Evolutionary conservation across 257 asterid genomes (phyloP).

Genomic region (Gynochthodes officinalis): DNA sequence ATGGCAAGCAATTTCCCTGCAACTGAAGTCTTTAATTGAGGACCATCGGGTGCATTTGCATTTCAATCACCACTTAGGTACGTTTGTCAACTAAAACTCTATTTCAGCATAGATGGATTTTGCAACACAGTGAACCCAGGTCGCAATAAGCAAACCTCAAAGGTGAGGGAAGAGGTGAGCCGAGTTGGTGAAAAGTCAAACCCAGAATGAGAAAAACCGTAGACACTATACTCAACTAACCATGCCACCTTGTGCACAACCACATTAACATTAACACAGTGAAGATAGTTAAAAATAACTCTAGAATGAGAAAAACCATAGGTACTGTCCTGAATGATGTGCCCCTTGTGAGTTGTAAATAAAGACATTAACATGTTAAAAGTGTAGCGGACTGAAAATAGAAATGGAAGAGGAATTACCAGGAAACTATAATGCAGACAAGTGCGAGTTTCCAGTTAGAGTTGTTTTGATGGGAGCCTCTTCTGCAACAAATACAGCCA

Average conservation of each 20-base stretch:
- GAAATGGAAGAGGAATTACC: conserved; percentile 40
- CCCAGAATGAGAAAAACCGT: not conserved
- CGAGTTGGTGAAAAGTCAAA: not conserved
- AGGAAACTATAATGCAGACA: conserved; percentile 71
- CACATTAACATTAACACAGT: too few species aligned
- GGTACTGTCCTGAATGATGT: too few species aligned
- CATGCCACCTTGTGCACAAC: too few species aligned
- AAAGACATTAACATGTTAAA: too few species aligned
- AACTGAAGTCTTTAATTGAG: not conserved
- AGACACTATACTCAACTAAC: not conserved
- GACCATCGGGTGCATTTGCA: not conserved
- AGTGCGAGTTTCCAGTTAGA: conserved; percentile 74
- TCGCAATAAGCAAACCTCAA: not conserved
- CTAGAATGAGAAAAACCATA: too few species aligned
- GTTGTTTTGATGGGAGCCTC: conserved; percentile 55
- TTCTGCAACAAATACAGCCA: conserved; percentile 82
- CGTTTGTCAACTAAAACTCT: not conserved
- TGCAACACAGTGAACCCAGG: not conserved
- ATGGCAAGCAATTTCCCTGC: not conserved
- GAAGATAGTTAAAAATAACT: too few species aligned
- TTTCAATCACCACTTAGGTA: too few species aligned
- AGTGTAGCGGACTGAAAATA: too few species aligned
- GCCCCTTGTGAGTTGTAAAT: too few species aligned
- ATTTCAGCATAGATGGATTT: not conserved
- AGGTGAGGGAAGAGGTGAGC: not conserved